Base-by-base conservation (phyloP, 768 basidiomycete species). In the Suillus luteus region DNA sequence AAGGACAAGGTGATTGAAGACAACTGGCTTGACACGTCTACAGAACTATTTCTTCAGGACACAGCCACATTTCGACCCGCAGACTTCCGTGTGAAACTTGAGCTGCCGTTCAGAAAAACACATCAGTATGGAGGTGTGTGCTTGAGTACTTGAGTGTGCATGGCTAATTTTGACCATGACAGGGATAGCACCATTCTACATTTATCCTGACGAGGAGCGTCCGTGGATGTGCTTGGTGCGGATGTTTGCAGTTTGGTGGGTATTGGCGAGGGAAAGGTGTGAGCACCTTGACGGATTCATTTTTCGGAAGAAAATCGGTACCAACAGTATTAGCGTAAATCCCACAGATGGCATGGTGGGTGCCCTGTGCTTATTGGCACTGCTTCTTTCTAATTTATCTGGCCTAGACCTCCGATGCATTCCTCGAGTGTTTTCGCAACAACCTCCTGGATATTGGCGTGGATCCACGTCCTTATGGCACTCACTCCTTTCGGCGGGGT, bases 371-470 rank as follows among this genome's bases (percentile, higher is more conserved):
- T 48, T 48, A 22, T 40, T 5, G 38, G 38, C 38, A 40, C 17
- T 41, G 15, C 41, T 41, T 41, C 17, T 41, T 41, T 41, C 17
- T 41, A 3, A 41, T 41, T 41, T 41, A 41, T 17, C 6, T 41
- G 17, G 22, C 22, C 22, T 22, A 37, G 24, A n/a, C 43, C 10
- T 14, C 54, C 71, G 75, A 80, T 40, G 65, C 74, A n/a, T 79
- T 80, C 54, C 71, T 83, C 0, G 72, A 79, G 54, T 64, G 74
- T 17, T 80, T 82, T 40, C 67, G 75, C 0, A 77, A 79, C 66
- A 80, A 81, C 60, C 69, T 83, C 1, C 62, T 77, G 7, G 81
- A 83, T 55, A 70, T 83, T 31, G 55, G 64, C 0, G 59, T 80
- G 31, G 77, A 82, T 66, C 75, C 77, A 1, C 52, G 63, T 78